Evolutionary conservation across 108 stramenopile genomes (phyloP).

Genomic region (Nitzschia sp.): DNA sequence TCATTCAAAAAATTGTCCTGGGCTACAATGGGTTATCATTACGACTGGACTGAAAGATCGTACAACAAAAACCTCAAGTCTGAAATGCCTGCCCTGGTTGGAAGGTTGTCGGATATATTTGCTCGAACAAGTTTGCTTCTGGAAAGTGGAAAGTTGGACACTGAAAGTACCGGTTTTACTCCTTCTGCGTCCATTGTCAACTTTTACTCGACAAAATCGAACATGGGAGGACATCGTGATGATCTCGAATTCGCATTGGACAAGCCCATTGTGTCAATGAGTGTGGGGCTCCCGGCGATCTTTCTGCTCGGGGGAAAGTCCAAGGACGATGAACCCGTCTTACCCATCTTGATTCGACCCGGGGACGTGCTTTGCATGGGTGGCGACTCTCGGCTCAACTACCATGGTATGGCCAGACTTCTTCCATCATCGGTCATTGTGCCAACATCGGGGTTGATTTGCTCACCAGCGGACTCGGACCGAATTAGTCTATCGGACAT

Average conservation of each 20-base stretch:
- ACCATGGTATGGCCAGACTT: conserved; percentile 69
- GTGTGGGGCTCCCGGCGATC: conserved; percentile 58
- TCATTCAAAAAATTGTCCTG: conserved; percentile 59
- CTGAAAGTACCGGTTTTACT: conserved; percentile 23
- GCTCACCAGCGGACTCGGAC: neutral
- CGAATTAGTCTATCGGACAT: neutral
- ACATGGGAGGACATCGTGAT: conserved; percentile 73
- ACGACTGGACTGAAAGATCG: conserved; percentile 61
- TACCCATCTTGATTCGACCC: conserved; percentile 60
- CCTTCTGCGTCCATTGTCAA: conserved; percentile 72
- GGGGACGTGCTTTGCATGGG: conserved; percentile 72
- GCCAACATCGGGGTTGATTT: neutral
- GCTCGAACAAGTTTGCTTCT: conserved; percentile 26
- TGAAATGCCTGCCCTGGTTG: conserved; percentile 43
- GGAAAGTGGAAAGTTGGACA: neutral
- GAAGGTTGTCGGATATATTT: conserved; percentile 34
- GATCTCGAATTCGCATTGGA: conserved; percentile 63
- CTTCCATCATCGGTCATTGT: conserved; percentile 24
- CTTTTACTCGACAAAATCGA: conserved; percentile 56
- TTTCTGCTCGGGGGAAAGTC: conserved; percentile 66
- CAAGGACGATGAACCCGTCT: conserved; percentile 49
- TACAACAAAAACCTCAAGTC: conserved; percentile 52
- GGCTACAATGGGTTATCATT: conserved; percentile 72
- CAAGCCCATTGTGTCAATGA: conserved; percentile 62
- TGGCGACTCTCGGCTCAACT: conserved; percentile 53